A percentile compares a stretch with the other conserved stretches of the same genome.
Evolutionary conservation across 805 yeast genomes (phyloP).

Genomic region (Candida wancherniae): DNA sequence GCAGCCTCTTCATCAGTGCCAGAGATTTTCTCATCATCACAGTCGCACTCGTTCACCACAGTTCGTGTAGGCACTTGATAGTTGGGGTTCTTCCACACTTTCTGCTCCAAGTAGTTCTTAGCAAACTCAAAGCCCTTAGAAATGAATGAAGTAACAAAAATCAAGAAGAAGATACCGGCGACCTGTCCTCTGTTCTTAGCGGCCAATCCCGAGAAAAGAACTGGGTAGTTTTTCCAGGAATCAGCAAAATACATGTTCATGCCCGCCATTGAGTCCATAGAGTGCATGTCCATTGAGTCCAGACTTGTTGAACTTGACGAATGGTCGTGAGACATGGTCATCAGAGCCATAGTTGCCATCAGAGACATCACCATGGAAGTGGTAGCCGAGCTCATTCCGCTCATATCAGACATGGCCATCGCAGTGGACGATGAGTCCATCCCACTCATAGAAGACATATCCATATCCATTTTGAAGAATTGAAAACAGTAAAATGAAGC

Average conservation of each 20-base stretch:
- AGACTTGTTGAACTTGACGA: not conserved
- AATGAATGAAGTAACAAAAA: conserved; percentile 55
- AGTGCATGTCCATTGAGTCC: conserved; percentile 8
- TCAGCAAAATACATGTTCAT: conserved; percentile 61
- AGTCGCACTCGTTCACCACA: conserved; percentile 17
- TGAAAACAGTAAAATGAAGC: too few relatives aligned
- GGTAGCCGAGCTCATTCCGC: conserved; percentile 2
- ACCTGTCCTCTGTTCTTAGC: conserved; percentile 59
- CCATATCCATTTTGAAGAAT: conserved; percentile 2
- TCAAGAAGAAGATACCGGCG: conserved; percentile 65
- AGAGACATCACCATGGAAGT: conserved; percentile 16
- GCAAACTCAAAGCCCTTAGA: conserved; percentile 57
- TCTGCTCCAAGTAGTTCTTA: conserved; percentile 62
- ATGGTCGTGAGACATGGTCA: conserved; percentile 4
- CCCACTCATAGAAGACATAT: conserved; percentile 1
- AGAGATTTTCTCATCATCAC: conserved; percentile 12
- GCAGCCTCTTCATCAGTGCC: conserved; percentile 7
- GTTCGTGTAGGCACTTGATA: conserved; percentile 19
- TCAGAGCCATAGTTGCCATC: conserved; percentile 14
- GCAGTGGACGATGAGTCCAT: conserved; percentile 2
- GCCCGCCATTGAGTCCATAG: conserved; percentile 22
- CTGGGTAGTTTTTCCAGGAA: conserved; percentile 51
- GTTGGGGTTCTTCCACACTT: conserved; percentile 49
- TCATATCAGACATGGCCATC: conserved; percentile 19
- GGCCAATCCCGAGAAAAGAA: conserved; percentile 49